Base-by-base conservation (phyloP, 176 grass and related monocot species). In the Rhynchospora pubera region DNA sequence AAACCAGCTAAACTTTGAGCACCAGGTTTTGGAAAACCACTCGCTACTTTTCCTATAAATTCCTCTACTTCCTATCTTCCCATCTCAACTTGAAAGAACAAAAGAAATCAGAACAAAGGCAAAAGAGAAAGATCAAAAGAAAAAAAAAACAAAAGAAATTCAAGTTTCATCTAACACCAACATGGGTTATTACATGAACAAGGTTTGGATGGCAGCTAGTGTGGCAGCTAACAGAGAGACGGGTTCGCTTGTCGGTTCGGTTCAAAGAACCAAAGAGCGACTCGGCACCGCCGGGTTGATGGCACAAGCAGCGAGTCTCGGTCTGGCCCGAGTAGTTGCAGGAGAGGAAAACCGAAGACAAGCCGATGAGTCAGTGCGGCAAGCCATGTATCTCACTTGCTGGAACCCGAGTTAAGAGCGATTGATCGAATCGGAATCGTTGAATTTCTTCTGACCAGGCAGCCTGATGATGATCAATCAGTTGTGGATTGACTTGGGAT, bases 371-470 rank as follows among this genome's bases (percentile, higher is more conserved):
- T 85, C 87, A 50, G 56, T 89, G 22, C 83, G 62, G 28, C 79
- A 85, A 52, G 87, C 79, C 47, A 89, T 89, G 87, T 89, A 85
- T 34, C 48, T 89, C 26, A 89, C 83, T 75, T 89, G 87, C 69
- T 89, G 87, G 87, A 81, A 75, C 12, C 83, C 83, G 14, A 85
- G 61, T 70, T 89, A 69, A 58, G 34, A 48, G 47, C 2, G 42
- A 77, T 52, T 0, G 5, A 74, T 74, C 3, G 21, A 26, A 72
- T 62, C n/a, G 13, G 57, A 23, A 24, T 8, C 3, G 5, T 22
- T 2, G 5, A 18, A 18, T 56, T 55, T 55, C 23, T 15, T 55
- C 23, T 15, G 23, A 55, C 18, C 72, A 32, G 24, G 23, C 50
- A 50, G 24, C 50, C 5, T 56, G 14, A 18, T 77, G 21, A 56